Conservation (phyloP, 768 basidiomycete species). For the Boletus eberwhitei region DNA sequence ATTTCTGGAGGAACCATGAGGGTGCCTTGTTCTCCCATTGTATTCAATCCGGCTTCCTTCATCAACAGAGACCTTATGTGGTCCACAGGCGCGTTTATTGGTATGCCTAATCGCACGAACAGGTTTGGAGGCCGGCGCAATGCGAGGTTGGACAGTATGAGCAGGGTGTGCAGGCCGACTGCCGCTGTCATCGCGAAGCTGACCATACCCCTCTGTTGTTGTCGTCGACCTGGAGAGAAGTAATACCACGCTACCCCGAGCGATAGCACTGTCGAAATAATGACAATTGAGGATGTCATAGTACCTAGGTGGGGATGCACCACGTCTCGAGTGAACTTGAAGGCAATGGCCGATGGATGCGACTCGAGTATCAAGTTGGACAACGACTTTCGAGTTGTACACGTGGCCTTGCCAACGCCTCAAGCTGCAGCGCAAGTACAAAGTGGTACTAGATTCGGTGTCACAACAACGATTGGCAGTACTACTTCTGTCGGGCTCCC, state of each 20-base stretch:
- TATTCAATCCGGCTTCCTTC: constrained; percentile 38
- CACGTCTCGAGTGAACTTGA: background rate
- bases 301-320: background rate
- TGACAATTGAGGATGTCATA: constrained; percentile 6
- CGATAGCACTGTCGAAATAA: constrained; percentile 16
- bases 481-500: too few relatives aligned
- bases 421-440: too few relatives aligned
- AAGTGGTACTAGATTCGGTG: too few relatives aligned
- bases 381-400: too few relatives aligned
- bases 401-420: too few relatives aligned
- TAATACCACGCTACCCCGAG: constrained; percentile 19
- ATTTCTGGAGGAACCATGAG: constrained; percentile 29
- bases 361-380: too few relatives aligned
- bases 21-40: constrained; percentile 11
- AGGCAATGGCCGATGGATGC: too few relatives aligned
- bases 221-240: constrained; percentile 7
- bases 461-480: too few relatives aligned
- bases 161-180: constrained; percentile 14
- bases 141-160: constrained; percentile 15
- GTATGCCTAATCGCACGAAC: constrained; percentile 52
- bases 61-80: constrained; percentile 46
- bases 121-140: constrained; percentile 54
- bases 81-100: constrained; percentile 53
- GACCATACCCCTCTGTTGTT: background rate
- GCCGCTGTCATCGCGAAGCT: constrained; percentile 8